Conservation (phyloP, 75 land plant species). For the Picea sitchensis region DNA sequence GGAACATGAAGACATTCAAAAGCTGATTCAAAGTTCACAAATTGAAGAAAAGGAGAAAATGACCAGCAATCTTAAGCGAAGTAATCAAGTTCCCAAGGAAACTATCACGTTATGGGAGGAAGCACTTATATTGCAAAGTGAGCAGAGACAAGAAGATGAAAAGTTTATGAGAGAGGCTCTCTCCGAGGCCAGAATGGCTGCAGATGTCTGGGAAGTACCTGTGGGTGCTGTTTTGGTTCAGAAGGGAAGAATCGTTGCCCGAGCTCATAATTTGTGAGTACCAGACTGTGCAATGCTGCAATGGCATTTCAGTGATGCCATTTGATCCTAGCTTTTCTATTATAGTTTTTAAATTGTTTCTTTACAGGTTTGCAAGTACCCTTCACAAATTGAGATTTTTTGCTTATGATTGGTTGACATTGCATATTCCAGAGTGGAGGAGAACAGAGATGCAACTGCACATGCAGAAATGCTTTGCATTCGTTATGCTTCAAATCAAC, state of each 20-base stretch:
- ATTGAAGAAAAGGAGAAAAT: constrained; percentile 27
- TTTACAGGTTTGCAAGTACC: background rate
- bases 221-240: constrained; percentile 91
- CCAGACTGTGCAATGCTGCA: background rate
- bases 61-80: constrained; percentile 38
- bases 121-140: constrained; percentile 46
- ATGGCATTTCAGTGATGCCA: background rate
- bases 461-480: constrained; percentile 99
- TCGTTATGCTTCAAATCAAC: constrained; percentile 63
- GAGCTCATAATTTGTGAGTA: constrained; percentile 76
- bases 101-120: constrained; percentile 69
- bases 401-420: constrained; percentile 13
- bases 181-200: constrained; percentile 75
- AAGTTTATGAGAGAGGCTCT: constrained; percentile 87
- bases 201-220: constrained; percentile 84
- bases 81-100: constrained; percentile 49
- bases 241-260: constrained; percentile 71
- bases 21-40: constrained; percentile 11
- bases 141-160: constrained; percentile 64
- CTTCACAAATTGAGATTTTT: constrained; percentile 5
- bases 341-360: background rate
- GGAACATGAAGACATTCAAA: constrained; percentile 1
- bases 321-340: background rate
- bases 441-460: constrained; percentile 82
- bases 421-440: constrained; percentile 63